Evolutionary conservation across 495 filamentous ascomycete species (phyloP).

Genomic region (Lepraria neglecta): DNA sequence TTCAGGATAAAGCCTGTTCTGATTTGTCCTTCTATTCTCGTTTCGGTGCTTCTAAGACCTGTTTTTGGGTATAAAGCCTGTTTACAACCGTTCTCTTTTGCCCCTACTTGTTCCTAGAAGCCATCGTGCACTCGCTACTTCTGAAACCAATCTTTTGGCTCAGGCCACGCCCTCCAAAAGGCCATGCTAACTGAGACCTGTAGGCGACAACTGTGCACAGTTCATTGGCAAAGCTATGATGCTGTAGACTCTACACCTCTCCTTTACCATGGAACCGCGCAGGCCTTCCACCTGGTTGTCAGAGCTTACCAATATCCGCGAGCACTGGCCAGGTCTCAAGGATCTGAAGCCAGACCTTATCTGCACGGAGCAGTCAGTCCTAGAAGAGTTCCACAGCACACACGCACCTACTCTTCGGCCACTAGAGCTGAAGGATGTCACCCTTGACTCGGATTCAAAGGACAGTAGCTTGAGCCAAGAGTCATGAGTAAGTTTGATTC

Average conservation of each 20-base stretch:
- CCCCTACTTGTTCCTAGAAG: no score
- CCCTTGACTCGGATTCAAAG: not conserved
- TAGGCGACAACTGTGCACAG: not conserved
- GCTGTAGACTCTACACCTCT: not conserved
- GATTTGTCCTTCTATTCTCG: no score
- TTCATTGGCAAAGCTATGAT: not conserved
- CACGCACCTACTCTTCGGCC: conserved; percentile 1
- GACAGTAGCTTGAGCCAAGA: not conserved
- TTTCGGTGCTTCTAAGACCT: no score
- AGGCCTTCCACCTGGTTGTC: not conserved
- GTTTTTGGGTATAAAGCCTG: no score
- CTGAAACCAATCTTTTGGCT: no score
- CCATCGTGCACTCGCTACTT: no score
- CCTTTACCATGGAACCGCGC: not conserved
- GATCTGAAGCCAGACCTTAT: not conserved
- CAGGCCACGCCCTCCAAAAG: no score
- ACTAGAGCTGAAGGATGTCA: not conserved
- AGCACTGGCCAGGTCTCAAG: not conserved
- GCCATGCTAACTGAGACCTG: no score
- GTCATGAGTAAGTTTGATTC: not conserved
- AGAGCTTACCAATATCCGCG: not conserved
- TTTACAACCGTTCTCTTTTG: no score
- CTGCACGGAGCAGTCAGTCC: not conserved
- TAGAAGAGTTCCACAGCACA: not conserved
- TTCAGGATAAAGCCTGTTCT: no score